Conservation (phyloP, 345 rosid genomes). For the Citrus reticulata region DNA sequence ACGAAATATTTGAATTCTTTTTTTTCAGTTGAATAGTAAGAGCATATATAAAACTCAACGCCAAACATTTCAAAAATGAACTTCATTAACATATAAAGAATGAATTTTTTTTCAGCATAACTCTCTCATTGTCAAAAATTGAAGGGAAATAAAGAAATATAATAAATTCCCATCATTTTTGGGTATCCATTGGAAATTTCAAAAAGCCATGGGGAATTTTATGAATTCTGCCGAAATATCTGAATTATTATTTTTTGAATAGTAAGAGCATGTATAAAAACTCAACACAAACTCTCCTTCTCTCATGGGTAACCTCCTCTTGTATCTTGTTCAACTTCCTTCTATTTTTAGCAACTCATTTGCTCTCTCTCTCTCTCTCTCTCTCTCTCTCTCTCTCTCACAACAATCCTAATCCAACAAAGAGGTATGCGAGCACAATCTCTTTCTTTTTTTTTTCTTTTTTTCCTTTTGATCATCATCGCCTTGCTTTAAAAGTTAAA, state of each 20-base stretch:
- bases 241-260: no score
- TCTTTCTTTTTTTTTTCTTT: neutral
- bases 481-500: neutral
- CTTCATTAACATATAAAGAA: no score
- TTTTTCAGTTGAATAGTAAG: no score
- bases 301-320: slow-evolving; percentile 25
- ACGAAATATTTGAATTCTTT: neutral
- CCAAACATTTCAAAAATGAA: no score
- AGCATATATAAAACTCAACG: neutral
- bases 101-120: neutral
- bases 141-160: neutral
- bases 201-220: neutral
- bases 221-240: neutral
- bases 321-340: slow-evolving; percentile 11
- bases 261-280: neutral
- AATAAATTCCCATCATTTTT: neutral
- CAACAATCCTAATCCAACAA: neutral
- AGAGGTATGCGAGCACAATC: slow-evolving; percentile 6
- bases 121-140: neutral
- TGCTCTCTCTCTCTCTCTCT: neutral
- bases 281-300: slow-evolving; percentile 16
- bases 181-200: neutral
- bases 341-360: slow-evolving; percentile 30
- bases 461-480: neutral
- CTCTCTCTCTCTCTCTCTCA: neutral